These are phyloP conservation scores for Chaetomidium leptoderma DNA, from an alignment of 495 filamentous ascomycete species.

Conservation along the genomic window DNA sequence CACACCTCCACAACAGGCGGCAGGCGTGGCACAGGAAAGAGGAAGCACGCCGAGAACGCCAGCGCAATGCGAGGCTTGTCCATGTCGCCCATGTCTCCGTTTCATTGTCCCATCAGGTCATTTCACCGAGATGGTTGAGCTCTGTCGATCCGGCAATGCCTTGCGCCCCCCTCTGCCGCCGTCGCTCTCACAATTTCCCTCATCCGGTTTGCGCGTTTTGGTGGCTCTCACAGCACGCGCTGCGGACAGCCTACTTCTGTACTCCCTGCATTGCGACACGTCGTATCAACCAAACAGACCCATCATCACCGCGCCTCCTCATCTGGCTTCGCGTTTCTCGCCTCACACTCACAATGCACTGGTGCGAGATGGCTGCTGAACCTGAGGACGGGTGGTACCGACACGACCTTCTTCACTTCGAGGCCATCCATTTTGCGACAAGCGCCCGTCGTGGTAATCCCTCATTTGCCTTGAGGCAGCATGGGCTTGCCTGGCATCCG, in stretches of 20 bases:
- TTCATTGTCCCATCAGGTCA: constrained; percentile 3
- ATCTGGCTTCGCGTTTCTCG: background rate
- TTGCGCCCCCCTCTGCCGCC: background rate
- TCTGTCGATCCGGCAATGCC: constrained; percentile 5
- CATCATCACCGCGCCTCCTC: background rate
- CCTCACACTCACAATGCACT: background rate
- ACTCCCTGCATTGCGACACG: background rate
- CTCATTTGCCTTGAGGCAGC: background rate
- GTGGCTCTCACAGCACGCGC: background rate
- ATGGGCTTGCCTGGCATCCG: constrained; percentile 5
- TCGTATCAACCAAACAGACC: background rate
- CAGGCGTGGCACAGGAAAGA: background rate
- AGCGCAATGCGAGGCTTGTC: background rate
- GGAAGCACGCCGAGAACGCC: background rate
- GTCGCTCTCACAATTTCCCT: background rate
- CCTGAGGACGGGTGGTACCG: background rate
- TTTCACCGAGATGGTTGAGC: constrained; percentile 8
- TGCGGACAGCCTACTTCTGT: too few species aligned
- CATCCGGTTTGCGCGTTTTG: background rate
- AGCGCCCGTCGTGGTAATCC: too few species aligned
- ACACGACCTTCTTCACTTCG: background rate
- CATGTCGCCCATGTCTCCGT: constrained; percentile 5
- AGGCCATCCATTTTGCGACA: background rate
- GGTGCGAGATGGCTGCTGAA: too few species aligned
- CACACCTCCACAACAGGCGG: background rate